These are phyloP conservation scores for Kingdonia uniflora DNA, from an alignment of 164 flowering plant genomes.

Conservation along the genomic window DNA sequence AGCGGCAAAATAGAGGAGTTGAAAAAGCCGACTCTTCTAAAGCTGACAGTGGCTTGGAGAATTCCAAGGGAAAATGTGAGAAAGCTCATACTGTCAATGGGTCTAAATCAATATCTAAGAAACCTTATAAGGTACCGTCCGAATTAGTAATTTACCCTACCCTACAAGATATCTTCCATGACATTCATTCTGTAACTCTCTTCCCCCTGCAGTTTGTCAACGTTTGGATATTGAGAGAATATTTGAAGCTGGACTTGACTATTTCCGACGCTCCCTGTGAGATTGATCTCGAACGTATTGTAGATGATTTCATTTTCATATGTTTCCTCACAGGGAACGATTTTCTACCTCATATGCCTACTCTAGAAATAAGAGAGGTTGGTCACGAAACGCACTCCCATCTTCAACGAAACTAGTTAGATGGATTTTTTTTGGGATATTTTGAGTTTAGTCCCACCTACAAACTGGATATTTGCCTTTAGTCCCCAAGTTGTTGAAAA, in stretches of 20 bases:
- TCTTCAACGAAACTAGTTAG: no score
- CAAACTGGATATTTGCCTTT: no score
- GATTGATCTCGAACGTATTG: constrained; percentile 62
- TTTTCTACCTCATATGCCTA: constrained; percentile 98
- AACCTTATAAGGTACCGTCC: constrained; percentile 23
- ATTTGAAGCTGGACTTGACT: constrained; percentile 65
- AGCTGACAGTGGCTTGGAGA: background rate
- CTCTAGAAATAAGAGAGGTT: constrained; percentile 95
- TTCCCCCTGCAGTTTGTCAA: constrained; percentile 66
- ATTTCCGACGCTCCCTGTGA: constrained; percentile 64
- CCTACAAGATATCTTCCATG: background rate
- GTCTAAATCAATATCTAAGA: background rate
- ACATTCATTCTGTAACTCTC: no score
- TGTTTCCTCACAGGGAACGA: constrained; percentile 98
- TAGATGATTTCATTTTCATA: constrained; percentile 91
- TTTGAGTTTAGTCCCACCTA: no score
- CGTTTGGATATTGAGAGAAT: constrained; percentile 85
- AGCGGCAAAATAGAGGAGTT: no score
- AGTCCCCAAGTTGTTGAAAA: no score
- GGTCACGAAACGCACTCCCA: background rate
- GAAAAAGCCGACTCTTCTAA: background rate
- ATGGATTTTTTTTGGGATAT: no score
- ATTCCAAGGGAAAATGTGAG: background rate
- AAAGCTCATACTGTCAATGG: background rate
- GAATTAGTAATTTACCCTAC: constrained; percentile 9